These are phyloP conservation scores for Pythium guiyangense DNA, from an alignment of 352 stramenopile genomes.

Conservation along the genomic window DNA sequence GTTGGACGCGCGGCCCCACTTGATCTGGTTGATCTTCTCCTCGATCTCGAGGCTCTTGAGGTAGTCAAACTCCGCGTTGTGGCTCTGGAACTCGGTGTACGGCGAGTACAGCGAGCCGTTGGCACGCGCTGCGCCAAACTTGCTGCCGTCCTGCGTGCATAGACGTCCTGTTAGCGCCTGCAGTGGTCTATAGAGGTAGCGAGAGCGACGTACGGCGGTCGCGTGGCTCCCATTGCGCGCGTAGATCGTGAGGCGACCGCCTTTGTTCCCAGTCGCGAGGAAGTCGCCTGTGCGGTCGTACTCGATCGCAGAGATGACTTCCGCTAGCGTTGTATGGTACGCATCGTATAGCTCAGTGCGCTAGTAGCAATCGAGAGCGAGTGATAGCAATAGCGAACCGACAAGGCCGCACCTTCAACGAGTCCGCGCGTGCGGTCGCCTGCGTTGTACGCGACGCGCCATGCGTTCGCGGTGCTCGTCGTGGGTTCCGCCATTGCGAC, in stretches of 20 bases:
- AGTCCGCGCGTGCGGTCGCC: slow-evolving; percentile 54
- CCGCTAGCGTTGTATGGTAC: slow-evolving; percentile 34
- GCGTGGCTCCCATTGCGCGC: slow-evolving; percentile 29
- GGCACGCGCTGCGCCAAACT: slow-evolving; percentile 18
- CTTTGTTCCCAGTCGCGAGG: slow-evolving; percentile 93
- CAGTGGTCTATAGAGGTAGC: slow-evolving; percentile 14
- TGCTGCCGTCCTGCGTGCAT: slow-evolving; percentile 19
- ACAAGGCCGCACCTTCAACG: slow-evolving; percentile 43
- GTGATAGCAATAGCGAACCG: too few relatives aligned
- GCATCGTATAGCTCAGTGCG: too few relatives aligned
- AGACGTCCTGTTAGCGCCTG: too few relatives aligned
- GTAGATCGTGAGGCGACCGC: slow-evolving; percentile 91
- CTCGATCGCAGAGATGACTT: slow-evolving; percentile 94
- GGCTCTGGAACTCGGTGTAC: slow-evolving; percentile 95
- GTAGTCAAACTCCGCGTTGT: slow-evolving; percentile 98
- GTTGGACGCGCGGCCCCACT: slow-evolving; percentile 89
- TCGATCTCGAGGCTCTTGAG: slow-evolving; percentile 97
- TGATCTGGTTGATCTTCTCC: slow-evolving; percentile 97
- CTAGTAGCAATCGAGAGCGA: too few relatives aligned
- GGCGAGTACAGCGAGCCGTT: slow-evolving; percentile 37
- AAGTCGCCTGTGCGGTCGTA: slow-evolving; percentile 91
- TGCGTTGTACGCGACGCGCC: slow-evolving; percentile 42
- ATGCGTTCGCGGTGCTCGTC: slow-evolving; percentile 28
- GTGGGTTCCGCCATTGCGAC: slow-evolving; percentile 14
- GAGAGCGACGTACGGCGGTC: slow-evolving; percentile 4